These are phyloP conservation scores for Penicillium maclennaniae DNA, from an alignment of 495 filamentous ascomycete species.

Conservation along the genomic window DNA sequence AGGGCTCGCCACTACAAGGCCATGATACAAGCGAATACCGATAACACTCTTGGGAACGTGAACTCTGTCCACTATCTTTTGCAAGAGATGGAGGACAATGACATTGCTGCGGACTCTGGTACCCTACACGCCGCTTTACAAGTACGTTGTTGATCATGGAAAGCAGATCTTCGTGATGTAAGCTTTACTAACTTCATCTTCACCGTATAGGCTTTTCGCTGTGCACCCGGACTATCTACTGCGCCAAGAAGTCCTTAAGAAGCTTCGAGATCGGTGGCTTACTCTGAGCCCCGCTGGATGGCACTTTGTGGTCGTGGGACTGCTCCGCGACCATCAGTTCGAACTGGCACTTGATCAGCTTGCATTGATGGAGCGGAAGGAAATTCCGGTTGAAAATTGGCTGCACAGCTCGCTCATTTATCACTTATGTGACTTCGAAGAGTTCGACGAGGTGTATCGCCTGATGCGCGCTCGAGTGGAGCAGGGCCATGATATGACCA, in stretches of 20 bases:
- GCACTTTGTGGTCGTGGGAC: slow-evolving; percentile 65
- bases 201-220: slow-evolving; percentile 56
- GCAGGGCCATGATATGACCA: slow-evolving; percentile 43
- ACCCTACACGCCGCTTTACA: slow-evolving; percentile 71
- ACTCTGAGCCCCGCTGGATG: slow-evolving; percentile 58
- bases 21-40: slow-evolving; percentile 66
- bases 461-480: slow-evolving; percentile 55
- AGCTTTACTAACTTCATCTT: slow-evolving; percentile 11
- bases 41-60: slow-evolving; percentile 59
- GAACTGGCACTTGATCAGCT: slow-evolving; percentile 77
- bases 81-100: slow-evolving; percentile 61
- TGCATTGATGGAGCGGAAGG: slow-evolving; percentile 57
- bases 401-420: slow-evolving; percentile 72
- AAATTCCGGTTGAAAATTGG: slow-evolving; percentile 59
- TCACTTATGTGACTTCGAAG: slow-evolving; percentile 61
- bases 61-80: slow-evolving; percentile 55
- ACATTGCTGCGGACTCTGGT: slow-evolving; percentile 56
- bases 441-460: slow-evolving; percentile 69
- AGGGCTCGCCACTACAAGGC: slow-evolving; percentile 66
- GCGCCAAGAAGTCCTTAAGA: slow-evolving; percentile 63
- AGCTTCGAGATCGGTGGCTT: slow-evolving; percentile 64
- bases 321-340: slow-evolving; percentile 74
- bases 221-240: slow-evolving; percentile 83
- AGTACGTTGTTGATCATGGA: slow-evolving; percentile 36
- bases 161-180: not conserved